Evolutionary conservation across 257 asterid species (phyloP).

Genomic region (Nemophila menziesii): DNA sequence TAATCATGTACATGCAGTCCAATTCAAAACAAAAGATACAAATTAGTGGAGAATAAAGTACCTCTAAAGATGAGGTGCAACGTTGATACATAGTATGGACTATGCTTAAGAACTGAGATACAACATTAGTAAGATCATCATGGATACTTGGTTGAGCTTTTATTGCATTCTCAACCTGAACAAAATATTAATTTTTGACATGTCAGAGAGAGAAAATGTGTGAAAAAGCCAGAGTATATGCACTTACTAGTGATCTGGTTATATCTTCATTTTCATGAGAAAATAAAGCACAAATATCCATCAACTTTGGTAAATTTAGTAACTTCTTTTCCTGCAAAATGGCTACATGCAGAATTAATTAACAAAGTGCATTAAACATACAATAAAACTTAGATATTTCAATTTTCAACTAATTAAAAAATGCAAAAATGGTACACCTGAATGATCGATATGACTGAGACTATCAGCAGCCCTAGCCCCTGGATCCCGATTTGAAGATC

Average conservation of each 20-base stretch:
- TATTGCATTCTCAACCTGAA: constrained; percentile 66
- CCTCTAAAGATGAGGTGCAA: constrained; percentile 81
- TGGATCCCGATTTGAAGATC: constrained; percentile 88
- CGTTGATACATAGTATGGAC: constrained; percentile 68
- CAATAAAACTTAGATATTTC: neutral
- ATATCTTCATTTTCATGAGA: constrained; percentile 87
- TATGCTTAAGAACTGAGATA: constrained; percentile 56
- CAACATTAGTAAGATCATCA: constrained; percentile 42
- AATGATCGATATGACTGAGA: constrained; percentile 63
- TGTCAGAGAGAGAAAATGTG: neutral
- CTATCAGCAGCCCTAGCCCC: constrained; percentile 68
- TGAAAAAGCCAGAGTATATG: neutral
- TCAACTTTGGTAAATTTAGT: constrained; percentile 75
- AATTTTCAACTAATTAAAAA: neutral
- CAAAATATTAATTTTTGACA: neutral
- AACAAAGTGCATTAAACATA: constrained; percentile 24
- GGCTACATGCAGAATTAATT: constrained; percentile 47
- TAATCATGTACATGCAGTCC: constrained; percentile 3
- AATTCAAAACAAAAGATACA: constrained; percentile 3
- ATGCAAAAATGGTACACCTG: constrained; percentile 33
- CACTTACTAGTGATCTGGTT: constrained; percentile 58
- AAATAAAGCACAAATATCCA: constrained; percentile 81
- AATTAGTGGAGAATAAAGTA: constrained; percentile 15
- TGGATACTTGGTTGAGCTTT: constrained; percentile 66
- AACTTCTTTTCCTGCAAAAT: constrained; percentile 91